Evolutionary conservation across 768 basidiomycete species (phyloP), one percentile per base, ranked within the genome.

Genomic region (Plicaturopsis crispa): DNA sequence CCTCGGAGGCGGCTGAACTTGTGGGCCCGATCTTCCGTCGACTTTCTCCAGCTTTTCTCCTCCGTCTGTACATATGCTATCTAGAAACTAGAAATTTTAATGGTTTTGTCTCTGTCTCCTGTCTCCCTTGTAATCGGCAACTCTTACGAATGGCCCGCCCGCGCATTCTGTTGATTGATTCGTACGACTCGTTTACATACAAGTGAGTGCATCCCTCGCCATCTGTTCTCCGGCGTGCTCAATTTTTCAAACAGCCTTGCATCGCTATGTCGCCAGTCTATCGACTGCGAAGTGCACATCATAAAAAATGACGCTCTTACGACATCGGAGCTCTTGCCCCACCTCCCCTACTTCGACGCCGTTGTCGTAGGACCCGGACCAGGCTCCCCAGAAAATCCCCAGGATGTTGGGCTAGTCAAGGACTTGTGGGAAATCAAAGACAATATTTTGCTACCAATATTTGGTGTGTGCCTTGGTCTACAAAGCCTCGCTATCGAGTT

Each of bases 151-250:
- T n/a, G n/a, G n/a, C n/a, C n/a, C n/a, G n/a, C n/a, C n/a, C n/a
- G n/a, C n/a, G 73, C 37, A 63, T 90, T 33, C 66, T 89, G 21
- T 65, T 90, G 33, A 67, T 89, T 21, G 87, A 88, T 54, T 89
- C 86, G 0, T 87, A 89, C 47, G 87, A 89, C 56, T 88, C 86
- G 2, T 90, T 89, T 58, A 84, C 87, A n/a, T 73, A 75, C 73
- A 90, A 89, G 86, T 87, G 39, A 41, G 81, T 67, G n/a, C 2
- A 10, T 12, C 13, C 32, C 19, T 30, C 21, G 5, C 31, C 23
- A 10, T 17, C 4, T 14, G 42, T 28, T 20, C 8, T 28, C 22
- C 37, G 6, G 21, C 21, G 12, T 10, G 44, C 22, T 20, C 35
- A 21, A 32, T 23, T 19, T 34, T 39, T 35, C 26, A 20, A 43